Percentiles rank a stretch among this genome's conserved stretches.
Evolutionary conservation across 805 yeast species (phyloP).

Genomic region (Wickerhamomyces xylosicus): DNA sequence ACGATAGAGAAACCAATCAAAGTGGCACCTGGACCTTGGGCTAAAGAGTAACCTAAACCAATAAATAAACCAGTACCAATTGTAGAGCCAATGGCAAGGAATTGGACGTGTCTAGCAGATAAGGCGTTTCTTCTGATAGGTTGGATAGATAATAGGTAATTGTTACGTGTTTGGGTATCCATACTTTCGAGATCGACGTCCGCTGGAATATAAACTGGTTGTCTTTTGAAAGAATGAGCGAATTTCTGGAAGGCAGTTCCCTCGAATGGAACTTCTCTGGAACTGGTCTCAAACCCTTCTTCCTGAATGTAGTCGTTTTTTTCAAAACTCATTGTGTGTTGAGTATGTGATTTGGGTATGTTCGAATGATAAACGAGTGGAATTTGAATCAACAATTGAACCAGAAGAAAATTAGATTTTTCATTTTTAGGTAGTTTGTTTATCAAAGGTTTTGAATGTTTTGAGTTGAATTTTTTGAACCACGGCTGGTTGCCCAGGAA

Average conservation of each 20-base stretch:
- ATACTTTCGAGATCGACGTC: conserved; percentile 13
- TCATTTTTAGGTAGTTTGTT: too few species aligned
- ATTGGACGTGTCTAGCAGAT: conserved; percentile 50
- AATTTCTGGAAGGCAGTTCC: neutral
- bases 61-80: conserved; percentile 66
- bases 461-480: too few species aligned
- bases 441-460: too few species aligned
- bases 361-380: too few species aligned
- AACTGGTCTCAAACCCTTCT: neutral
- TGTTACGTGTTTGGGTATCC: conserved; percentile 15
- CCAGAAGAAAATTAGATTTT: too few species aligned
- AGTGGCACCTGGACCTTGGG: conserved; percentile 57
- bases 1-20: conserved; percentile 44
- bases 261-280: neutral
- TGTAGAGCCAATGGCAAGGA: conserved; percentile 64
- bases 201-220: conserved; percentile 8
- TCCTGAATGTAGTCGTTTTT: neutral
- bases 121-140: conserved; percentile 22
- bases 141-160: conserved; percentile 26
- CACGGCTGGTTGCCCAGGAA: too few species aligned
- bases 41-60: conserved; percentile 50
- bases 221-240: conserved; percentile 16
- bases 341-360: too few species aligned
- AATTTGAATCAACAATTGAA: neutral
- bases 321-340: neutral